These are phyloP conservation scores for Dendrobium officinale DNA, from an alignment of 106 monocot species.

Conservation along the genomic window DNA sequence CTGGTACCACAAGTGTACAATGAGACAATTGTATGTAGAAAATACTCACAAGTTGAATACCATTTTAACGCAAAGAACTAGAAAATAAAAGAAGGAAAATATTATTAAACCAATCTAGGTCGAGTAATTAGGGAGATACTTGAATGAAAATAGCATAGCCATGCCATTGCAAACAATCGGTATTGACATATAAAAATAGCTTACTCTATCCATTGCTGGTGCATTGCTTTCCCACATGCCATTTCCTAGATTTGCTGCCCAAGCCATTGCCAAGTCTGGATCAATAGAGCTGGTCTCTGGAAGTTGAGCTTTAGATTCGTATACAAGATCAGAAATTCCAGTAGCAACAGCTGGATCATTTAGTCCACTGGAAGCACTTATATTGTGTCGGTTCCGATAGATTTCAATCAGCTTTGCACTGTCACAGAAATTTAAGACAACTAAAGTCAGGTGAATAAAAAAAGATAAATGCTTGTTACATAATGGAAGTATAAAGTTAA, in stretches of 20 bases:
- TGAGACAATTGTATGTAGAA: not conserved
- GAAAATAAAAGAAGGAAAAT: not conserved
- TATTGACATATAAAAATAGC: slow-evolving; percentile 12
- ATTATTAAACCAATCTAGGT: slow-evolving; percentile 1
- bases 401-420: slow-evolving; percentile 91
- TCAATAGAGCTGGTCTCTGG: slow-evolving; percentile 63
- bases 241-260: slow-evolving; percentile 86
- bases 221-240: slow-evolving; percentile 70
- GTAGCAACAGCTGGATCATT: slow-evolving; percentile 97
- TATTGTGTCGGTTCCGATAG: slow-evolving; percentile 89
- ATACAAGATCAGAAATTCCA: slow-evolving; percentile 91
- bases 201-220: slow-evolving; percentile 77
- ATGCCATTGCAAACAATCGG: not conserved
- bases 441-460: not conserved
- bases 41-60: not conserved
- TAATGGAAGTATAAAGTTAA: not conserved
- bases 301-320: slow-evolving; percentile 52
- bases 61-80: not conserved
- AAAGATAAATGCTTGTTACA: not conserved
- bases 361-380: slow-evolving; percentile 74
- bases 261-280: slow-evolving; percentile 93
- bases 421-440: slow-evolving; percentile 13
- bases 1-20: slow-evolving; percentile 20
- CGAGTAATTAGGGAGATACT: not conserved
- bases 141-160: too few relatives aligned